Evolutionary conservation across 768 basidiomycete genomes (phyloP), one percentile per base, ranked within the genome.

Genomic region (Podaxis rugospora): DNA sequence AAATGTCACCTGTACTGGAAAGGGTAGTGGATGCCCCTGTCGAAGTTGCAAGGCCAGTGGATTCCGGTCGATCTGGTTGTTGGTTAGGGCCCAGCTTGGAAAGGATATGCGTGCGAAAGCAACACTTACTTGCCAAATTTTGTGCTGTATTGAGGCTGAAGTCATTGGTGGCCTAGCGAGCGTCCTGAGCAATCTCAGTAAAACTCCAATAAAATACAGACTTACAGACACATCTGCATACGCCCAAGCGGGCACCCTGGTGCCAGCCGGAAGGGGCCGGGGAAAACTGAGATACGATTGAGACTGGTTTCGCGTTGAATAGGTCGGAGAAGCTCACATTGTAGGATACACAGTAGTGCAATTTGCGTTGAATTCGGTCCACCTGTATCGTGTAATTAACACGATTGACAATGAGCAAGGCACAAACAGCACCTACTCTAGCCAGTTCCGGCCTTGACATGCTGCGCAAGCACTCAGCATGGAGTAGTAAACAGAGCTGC

Each of bases 401-500:
- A 14, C 16, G 42, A 32, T 39, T n/a, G 18, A 21, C 16, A 32
- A 32, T 32, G 4, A 35, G 18, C 39, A 16, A 39, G 28, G 13
- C 23, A 21, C 7, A 5, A 16, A 39, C 55, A 44, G 55, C 23
- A 66, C 74, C 35, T 53, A 80, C 79, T 49, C 44, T 51, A 76
- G 28, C 59, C 71, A 75, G 6, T 68, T 49, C 14, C 68, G 70
- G 28, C 62, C 68, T 66, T 85, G 84, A 65, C 84, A 85, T 10
- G 68, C 65, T 3, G 78, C 75, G 65, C 84, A 85, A n/a, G 82
- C 80, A 55, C 76, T 77, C 59, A 82, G 64, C 64, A 83, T 64
- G n/a, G 78, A 78, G 68, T 84, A 85, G 50, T 78, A 78, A 10
- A 84, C 80, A 0, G 81, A 75, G 64, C 78, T 83, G 68, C 83